Evolutionary conservation across 2,329 filamentous ascomycete genomes (phyloP).

Genomic region (Zymoseptoria pseudotritici): DNA sequence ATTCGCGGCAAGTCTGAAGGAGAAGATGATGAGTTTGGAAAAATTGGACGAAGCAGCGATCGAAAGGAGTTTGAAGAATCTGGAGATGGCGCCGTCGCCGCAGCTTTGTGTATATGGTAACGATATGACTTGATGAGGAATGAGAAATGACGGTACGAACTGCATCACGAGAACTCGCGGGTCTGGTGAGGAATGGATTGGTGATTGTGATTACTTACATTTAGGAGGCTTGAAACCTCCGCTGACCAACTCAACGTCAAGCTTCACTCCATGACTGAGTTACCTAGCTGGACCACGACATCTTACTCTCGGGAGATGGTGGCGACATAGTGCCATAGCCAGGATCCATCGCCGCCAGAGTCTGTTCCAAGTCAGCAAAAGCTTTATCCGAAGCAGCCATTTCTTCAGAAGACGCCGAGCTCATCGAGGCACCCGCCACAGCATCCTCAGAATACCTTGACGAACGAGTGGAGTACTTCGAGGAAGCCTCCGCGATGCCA

Average conservation of each 20-base stretch:
- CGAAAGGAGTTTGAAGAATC: conserved; percentile 4
- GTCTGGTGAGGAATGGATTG: not conserved
- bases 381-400: not conserved
- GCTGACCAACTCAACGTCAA: not conserved
- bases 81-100: conserved; percentile 5
- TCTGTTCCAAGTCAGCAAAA: not conserved
- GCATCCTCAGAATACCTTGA: not conserved
- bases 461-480: not conserved
- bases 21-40: conserved; percentile 25
- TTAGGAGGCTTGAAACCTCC: not conserved
- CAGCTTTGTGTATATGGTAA: conserved; percentile 24
- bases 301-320: not conserved
- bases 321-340: not conserved
- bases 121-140: conserved; percentile 13
- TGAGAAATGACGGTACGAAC: not conserved
- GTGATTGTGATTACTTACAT: not conserved
- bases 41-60: conserved; percentile 1
- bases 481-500: not conserved
- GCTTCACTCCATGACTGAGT: not conserved
- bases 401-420: not conserved
- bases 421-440: not conserved
- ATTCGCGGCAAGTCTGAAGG: conserved; percentile 30
- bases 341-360: not conserved
- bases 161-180: not conserved
- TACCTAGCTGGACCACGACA: not conserved